Base-by-base conservation (phyloP, 2,329 filamentous ascomycete genomes). In the Talaromyces sp. region DNA sequence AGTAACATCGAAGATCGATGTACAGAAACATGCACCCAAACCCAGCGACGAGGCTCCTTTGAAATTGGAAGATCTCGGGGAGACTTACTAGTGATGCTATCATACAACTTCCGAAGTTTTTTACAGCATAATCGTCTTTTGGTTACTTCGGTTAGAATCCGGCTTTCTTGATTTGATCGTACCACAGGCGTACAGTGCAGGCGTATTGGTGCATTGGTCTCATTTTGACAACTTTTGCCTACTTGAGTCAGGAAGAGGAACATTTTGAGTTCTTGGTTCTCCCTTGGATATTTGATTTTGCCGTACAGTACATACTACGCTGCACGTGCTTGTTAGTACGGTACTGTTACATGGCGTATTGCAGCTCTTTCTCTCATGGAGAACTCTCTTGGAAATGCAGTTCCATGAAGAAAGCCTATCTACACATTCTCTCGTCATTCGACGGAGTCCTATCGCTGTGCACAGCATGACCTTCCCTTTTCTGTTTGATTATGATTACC, bases 31-130 rank as follows among this genome's bases (percentile, higher is more conserved):
- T 63, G 76, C 80, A 67, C 84, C 83, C 79, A 79, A 81, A 34
- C 81, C 81, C 19, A 79, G 82, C 10, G 77, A 60, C 25, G 65
- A 78, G 62, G 74, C 80, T 65, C 80, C 81, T 63, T 77, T 83
- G 68, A 83, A 83, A 70, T 76, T 84, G 71, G 84, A 79, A 74
- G 83, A 84, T 65, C 77, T 85, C 54, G 85, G 85, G 49, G 85
- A 87, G 75, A 85, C 83, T n/a, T 87, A 83, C 74, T 87, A 77
- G 76, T 58, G 51, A 45, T 54, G 40, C 31, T 49, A 27, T 53
- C 59, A 22, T 40, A 40, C 22, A 25, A 17, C 0, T 58, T 17
- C 3, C 11, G 22, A 59, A 38, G 31, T 31, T 25, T 56, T 25
- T 31, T 22, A 36, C 31, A 36, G 29, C 31, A 67, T 67, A 58